Evolutionary conservation across 768 basidiomycete species (phyloP), one percentile per base, ranked within the genome.

Genomic region (Suillus weaverae): DNA sequence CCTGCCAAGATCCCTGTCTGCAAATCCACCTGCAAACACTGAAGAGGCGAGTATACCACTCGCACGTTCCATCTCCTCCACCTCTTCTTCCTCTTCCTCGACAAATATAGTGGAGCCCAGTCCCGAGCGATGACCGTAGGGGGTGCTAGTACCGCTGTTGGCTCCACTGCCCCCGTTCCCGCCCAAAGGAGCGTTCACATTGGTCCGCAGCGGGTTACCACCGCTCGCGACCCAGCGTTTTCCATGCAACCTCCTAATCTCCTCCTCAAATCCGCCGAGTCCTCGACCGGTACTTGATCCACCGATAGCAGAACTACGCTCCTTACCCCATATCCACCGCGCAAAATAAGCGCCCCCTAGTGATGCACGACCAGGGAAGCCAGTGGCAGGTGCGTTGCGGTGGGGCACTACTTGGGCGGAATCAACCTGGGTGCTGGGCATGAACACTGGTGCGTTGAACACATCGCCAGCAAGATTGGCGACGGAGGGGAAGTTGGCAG

Each of bases 321-420:
- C 89, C 68, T 86, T 84, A 46, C 90, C 87, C 92, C 91, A 94
- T 50, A 91, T 88, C 92, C 93, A 95, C 9, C 93, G 83, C 35
- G 92, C 93, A 48, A 91, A 78, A 71, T 92, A 94, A 1, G 92
- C 90, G 0, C 86, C 84, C 0, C 92, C 92, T 4, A 94, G 78
- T 0, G 89, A 82, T 1, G 86, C 89, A 14, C 92, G 84, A 16
- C 85, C 85, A 0, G 90, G 88, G 74, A 85, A 91, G 16, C 90
- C 89, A 30, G 72, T 69, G 0, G 87, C 88, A 9, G 91, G 92
- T 0, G 90, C 86, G 68, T 92, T 92, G 32, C 91, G 84, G 69
- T 92, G 91, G 11, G 78, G 82, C 18, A 85, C 82, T 20, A 86
- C 76, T 71, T 90, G 89, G 13, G 92, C 92, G 9, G 87, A 86